Percentiles rank a stretch among this genome's conserved stretches.
Conservation (phyloP, 345 rosid genomes). For the Xanthoceras sorbifolium region DNA sequence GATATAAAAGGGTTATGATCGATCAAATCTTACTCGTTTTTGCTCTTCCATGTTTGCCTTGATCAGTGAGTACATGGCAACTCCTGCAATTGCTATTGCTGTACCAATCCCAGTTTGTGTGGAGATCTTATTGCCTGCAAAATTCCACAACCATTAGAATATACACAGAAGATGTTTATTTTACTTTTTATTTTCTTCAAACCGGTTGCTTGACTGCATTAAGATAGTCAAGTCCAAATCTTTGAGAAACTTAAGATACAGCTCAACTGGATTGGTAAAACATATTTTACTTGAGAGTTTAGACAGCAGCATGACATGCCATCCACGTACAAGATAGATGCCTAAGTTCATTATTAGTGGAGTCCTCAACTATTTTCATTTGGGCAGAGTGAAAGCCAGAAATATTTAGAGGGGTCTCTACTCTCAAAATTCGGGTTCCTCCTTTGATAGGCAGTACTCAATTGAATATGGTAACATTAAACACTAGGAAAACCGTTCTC, state of each 20-base stretch:
- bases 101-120: constrained; percentile 58
- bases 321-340: not conserved
- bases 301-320: not conserved
- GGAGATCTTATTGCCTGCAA: constrained; percentile 52
- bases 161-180: not conserved
- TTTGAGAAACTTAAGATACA: constrained; percentile 1
- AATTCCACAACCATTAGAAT: constrained; percentile 8
- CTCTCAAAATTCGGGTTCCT: not conserved
- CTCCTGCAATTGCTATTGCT: constrained; percentile 52
- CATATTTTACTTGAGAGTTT: not conserved
- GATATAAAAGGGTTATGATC: not conserved
- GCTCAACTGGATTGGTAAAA: not conserved
- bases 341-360: not conserved
- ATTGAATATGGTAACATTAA: not conserved
- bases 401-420: not conserved
- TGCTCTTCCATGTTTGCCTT: constrained; percentile 56
- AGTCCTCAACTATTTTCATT: not conserved
- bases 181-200: not conserved
- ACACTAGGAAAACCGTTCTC: not conserved
- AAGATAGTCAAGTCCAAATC: not conserved
- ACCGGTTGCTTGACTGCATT: not conserved
- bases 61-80: constrained; percentile 48
- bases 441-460: not conserved
- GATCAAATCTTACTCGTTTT: constrained; percentile 36
- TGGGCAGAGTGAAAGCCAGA: not conserved